Base-by-base conservation (phyloP, 129 eudicot species). In the Helianthus tuberosus region DNA sequence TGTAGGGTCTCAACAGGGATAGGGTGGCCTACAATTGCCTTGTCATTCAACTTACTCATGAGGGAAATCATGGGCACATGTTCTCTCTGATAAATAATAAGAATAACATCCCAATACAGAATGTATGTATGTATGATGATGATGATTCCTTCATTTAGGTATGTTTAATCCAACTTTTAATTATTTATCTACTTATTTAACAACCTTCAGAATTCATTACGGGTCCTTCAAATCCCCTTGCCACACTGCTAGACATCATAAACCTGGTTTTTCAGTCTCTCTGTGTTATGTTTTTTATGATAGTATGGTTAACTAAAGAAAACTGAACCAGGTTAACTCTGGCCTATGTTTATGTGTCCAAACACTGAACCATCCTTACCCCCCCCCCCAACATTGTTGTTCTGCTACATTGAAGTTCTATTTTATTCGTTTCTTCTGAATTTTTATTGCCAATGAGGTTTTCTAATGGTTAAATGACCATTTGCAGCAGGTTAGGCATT, bases 1-100 rank as follows among this genome's bases (percentile, higher is more conserved):
- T 87, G 89, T 11, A 95, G 85, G 53, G 85, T 60, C 81, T 95
- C 97, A 17, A 95, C 68, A 76, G 89, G 96, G 80, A 95, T 84
- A 15, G 99, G 99, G 74, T 95, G 97, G 55, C 99, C 99, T 55
- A 95, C 82, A 54, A 95, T 95, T 27, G 97, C 96, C 72, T 89
- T 85, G 71, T 94, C 97, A 79, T 91, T 91, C 66, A 91, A 44
- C 87, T 85, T 95, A 80, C 97, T 95, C 89, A 80, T 89, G 46
- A 95, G 81, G 38, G 99, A 95, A 77, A 95, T 89, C 84, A 89
- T 83, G 6, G 99, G 97, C 52, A 91, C 97, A 53, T 91, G 94
- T 63, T 85, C 87, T 57, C 92, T 84, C 39, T 84, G 92, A 78
- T 87, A 89, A 80, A 14, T 17, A 57, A 20, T 48, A 51, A 51